Percentiles rank a stretch among this genome's conserved stretches.
These are phyloP conservation scores for Novymonas esmeraldas DNA, from an alignment of 208 protist species.

Conservation along the genomic window DNA sequence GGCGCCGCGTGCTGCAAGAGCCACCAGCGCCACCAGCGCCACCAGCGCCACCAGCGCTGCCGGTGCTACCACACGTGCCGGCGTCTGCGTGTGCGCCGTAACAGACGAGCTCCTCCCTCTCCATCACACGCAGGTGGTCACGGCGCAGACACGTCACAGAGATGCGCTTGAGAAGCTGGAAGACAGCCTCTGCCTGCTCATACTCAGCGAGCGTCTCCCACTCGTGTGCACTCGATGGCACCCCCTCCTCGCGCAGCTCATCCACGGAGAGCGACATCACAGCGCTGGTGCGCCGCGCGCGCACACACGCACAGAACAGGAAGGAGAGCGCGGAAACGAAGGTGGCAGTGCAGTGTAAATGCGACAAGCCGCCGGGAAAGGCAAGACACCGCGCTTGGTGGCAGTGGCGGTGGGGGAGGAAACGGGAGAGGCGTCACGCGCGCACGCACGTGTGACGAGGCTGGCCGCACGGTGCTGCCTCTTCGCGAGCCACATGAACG, in stretches of 20 bases:
- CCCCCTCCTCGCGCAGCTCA: conserved; percentile 2
- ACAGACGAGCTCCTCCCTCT: conserved; percentile 44
- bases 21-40: too few relatives aligned
- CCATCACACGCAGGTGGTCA: conserved; percentile 52
- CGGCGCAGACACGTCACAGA: conserved; percentile 45
- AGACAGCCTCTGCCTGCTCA: conserved; percentile 63
- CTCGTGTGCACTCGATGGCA: conserved; percentile 17
- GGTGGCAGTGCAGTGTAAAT: too few relatives aligned
- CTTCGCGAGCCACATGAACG: too few relatives aligned
- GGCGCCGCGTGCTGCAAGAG: conserved; percentile 19
- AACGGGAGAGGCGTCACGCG: too few relatives aligned
- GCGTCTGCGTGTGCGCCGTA: conserved; percentile 8
- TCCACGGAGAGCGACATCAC: conserved; percentile 9
- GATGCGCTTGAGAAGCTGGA: conserved; percentile 51
- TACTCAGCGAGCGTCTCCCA: conserved; percentile 77
- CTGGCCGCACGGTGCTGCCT: too few relatives aligned
- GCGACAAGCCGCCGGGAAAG: too few relatives aligned
- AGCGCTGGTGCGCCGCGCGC: too few relatives aligned
- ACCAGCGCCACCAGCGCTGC: too few relatives aligned
- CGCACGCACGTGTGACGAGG: too few relatives aligned
- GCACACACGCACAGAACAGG: background rate
- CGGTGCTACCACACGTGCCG: background rate
- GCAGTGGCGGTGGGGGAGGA: too few relatives aligned
- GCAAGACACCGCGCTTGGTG: background rate
- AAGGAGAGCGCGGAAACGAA: background rate